A percentile compares a stretch with the other conserved stretches of the same genome.
Evolutionary conservation across 768 basidiomycete genomes (phyloP).

Genomic region (Amylocystis lapponica): DNA sequence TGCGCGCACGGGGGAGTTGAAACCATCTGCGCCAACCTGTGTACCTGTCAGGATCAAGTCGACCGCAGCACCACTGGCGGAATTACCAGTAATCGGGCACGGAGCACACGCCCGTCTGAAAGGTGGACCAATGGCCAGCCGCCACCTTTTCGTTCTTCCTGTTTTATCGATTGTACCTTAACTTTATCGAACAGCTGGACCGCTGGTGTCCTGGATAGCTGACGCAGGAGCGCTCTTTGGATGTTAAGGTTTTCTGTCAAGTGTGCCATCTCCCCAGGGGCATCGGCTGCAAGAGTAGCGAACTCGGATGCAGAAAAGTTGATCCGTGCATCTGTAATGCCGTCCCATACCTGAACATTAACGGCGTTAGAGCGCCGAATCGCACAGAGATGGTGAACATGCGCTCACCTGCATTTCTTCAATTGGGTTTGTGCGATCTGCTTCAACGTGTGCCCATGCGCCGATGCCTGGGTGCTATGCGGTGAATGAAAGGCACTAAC

Average conservation of each 20-base stretch:
- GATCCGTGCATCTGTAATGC: slow-evolving; percentile 75
- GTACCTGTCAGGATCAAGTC: slow-evolving; percentile 2
- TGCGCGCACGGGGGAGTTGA: slow-evolving; percentile 86
- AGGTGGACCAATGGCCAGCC: slow-evolving; percentile 81
- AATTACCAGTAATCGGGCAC: slow-evolving; percentile 72
- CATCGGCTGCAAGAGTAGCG: slow-evolving; percentile 14
- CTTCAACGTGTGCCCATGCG: slow-evolving; percentile 77
- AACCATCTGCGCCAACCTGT: slow-evolving; percentile 93
- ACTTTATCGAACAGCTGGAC: slow-evolving; percentile 67
- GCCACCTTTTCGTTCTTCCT: slow-evolving; percentile 41
- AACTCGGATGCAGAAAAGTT: slow-evolving; percentile 57
- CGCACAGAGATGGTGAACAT: too few species aligned
- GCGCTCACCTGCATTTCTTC: slow-evolving; percentile 76
- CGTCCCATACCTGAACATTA: slow-evolving; percentile 78
- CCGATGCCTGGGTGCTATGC: slow-evolving; percentile 59
- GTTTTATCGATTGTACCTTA: slow-evolving; percentile 66
- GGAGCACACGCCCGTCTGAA: slow-evolving; percentile 57
- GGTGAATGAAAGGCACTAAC: slow-evolving; percentile 6
- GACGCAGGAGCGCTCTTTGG: slow-evolving; percentile 74
- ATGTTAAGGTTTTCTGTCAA: slow-evolving; percentile 92
- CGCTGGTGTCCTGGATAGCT: slow-evolving; percentile 44
- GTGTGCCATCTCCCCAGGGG: slow-evolving; percentile 59
- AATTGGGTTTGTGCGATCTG: slow-evolving; percentile 59
- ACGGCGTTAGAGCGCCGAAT: neutral
- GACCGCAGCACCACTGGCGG: slow-evolving; percentile 2